Evolutionary conservation across 169 alveolate genomes (phyloP).

Genomic region (Miamiensis avidus): DNA sequence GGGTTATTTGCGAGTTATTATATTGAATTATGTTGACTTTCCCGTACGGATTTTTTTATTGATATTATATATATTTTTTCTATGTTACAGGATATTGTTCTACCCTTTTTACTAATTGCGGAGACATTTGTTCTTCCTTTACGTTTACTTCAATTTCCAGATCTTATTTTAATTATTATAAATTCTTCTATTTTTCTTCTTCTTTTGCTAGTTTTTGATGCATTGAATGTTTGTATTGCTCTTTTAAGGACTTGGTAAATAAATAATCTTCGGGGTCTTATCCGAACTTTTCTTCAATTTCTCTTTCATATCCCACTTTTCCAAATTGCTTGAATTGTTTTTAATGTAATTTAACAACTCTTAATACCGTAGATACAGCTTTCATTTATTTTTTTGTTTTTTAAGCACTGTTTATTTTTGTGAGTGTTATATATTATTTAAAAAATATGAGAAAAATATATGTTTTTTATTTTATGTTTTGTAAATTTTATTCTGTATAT

Average conservation of each 20-base stretch:
- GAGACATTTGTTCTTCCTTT: background rate
- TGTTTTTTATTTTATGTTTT: too few species aligned
- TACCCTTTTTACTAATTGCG: background rate
- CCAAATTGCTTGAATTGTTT: too few species aligned
- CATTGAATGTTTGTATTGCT: background rate
- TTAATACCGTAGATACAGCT: too few species aligned
- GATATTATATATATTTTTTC: slow-evolving; percentile 4
- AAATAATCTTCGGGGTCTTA: slow-evolving; percentile 16
- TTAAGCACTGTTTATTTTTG: too few species aligned
- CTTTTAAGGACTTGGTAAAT: slow-evolving; percentile 10
- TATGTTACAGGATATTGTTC: slow-evolving; percentile 6
- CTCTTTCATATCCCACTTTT: too few species aligned
- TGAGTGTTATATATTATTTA: too few species aligned
- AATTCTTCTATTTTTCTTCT: slow-evolving; percentile 5
- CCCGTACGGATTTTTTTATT: background rate
- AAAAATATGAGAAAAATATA: too few species aligned
- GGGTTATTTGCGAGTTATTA: slow-evolving; percentile 27
- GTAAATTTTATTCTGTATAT: too few species aligned
- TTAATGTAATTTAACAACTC: too few species aligned
- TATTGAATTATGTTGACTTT: slow-evolving; percentile 46
- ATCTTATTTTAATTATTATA: slow-evolving; percentile 9
- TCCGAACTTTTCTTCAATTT: slow-evolving; percentile 16
- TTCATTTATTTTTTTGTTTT: too few species aligned
- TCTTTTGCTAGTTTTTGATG: slow-evolving; percentile 14
- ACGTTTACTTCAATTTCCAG: slow-evolving; percentile 1